Percentiles rank a stretch among this genome's conserved stretches.
Conservation (phyloP, 352 stramenopile genomes). For the Saprolegnia diclina region DNA sequence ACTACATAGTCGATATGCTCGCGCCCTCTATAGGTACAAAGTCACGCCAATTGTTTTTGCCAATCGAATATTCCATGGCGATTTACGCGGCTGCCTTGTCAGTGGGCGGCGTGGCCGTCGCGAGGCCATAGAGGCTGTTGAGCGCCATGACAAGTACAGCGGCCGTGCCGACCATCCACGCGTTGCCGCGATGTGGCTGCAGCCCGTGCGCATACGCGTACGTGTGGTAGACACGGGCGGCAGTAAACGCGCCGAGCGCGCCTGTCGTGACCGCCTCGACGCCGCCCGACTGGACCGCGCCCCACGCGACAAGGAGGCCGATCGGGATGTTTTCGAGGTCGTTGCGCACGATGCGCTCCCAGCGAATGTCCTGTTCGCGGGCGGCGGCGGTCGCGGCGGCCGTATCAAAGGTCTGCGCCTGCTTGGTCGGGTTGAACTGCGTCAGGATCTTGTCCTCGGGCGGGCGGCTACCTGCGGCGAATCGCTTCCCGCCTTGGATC, state of each 20-base stretch:
- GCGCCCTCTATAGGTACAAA: too few relatives aligned
- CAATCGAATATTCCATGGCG: too few relatives aligned
- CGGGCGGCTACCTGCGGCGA: slow-evolving; percentile 31
- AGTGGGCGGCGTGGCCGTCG: too few relatives aligned
- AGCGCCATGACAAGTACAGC: background rate
- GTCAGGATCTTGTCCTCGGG: slow-evolving; percentile 38
- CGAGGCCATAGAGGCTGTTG: slow-evolving; percentile 14
- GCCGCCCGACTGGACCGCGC: slow-evolving; percentile 39
- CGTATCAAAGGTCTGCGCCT: slow-evolving; percentile 34
- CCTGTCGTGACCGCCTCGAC: slow-evolving; percentile 41
- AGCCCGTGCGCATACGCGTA: slow-evolving; percentile 39
- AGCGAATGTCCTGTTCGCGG: slow-evolving; percentile 35
- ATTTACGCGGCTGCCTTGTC: too few relatives aligned
- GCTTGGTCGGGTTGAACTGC: slow-evolving; percentile 31
- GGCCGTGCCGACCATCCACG: background rate
- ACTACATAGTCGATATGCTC: too few relatives aligned
- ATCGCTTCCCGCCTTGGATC: slow-evolving; percentile 38
- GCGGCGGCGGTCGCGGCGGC: slow-evolving; percentile 20
- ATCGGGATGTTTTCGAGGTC: slow-evolving; percentile 58
- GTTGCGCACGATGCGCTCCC: slow-evolving; percentile 47
- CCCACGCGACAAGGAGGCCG: slow-evolving; percentile 42
- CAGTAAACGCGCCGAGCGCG: slow-evolving; percentile 38
- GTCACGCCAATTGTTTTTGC: too few relatives aligned
- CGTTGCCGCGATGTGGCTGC: slow-evolving; percentile 35
- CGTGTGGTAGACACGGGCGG: slow-evolving; percentile 36